Percentiles rank a stretch among this genome's conserved stretches.
Evolutionary conservation across 805 yeast species (phyloP).

Genomic region (Metschnikowia hibisci): DNA sequence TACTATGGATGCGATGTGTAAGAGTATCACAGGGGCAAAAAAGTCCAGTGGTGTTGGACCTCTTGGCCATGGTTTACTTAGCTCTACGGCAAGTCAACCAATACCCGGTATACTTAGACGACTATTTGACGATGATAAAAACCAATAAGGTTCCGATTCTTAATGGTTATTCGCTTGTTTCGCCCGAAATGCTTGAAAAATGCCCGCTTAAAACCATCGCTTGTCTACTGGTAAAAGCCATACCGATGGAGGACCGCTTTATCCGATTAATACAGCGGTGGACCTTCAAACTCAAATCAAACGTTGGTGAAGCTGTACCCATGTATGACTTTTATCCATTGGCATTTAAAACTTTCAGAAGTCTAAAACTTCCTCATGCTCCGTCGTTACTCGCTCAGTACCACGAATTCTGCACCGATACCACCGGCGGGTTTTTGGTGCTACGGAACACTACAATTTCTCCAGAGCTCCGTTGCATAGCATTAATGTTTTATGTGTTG

Average conservation of each 20-base stretch:
- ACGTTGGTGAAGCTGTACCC: slow-evolving; percentile 12
- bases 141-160: slow-evolving; percentile 48
- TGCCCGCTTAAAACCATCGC: slow-evolving; percentile 32
- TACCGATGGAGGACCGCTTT: slow-evolving; percentile 39
- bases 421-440: slow-evolving; percentile 9
- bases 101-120: slow-evolving; percentile 48
- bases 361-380: slow-evolving; percentile 44
- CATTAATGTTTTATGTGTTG: slow-evolving; percentile 29
- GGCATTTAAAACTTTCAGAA: slow-evolving; percentile 39
- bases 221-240: slow-evolving; percentile 36
- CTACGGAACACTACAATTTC: slow-evolving; percentile 4
- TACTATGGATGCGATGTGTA: slow-evolving; percentile 29
- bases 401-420: slow-evolving; percentile 15
- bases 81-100: slow-evolving; percentile 45
- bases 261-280: slow-evolving; percentile 19
- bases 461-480: slow-evolving; percentile 38
- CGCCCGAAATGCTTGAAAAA: slow-evolving; percentile 26
- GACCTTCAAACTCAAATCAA: slow-evolving; percentile 6
- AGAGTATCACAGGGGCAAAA: background rate
- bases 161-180: slow-evolving; percentile 37
- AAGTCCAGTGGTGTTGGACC: slow-evolving; percentile 27
- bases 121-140: slow-evolving; percentile 41
- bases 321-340: slow-evolving; percentile 31
- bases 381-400: slow-evolving; percentile 43
- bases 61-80: slow-evolving; percentile 44